Base-by-base conservation (phyloP, 108 stramenopile species). In the Conticribra guillardii region DNA sequence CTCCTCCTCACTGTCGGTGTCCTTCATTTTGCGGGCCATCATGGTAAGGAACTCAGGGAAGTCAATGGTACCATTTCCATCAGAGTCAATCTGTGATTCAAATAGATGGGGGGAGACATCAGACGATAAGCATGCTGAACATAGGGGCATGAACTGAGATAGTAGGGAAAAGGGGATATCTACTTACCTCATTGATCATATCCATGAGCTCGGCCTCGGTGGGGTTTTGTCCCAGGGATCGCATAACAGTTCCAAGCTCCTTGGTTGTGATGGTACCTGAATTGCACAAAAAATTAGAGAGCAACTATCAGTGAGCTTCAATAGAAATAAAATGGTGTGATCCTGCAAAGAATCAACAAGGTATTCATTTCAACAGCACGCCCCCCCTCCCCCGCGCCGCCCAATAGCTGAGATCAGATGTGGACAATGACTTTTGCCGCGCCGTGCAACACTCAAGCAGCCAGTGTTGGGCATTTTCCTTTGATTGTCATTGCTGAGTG, bases 21-120 rank as follows among this genome's bases (percentile, higher is more conserved):
- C 99, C 97, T 99, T 99, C 99, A 99, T 99, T 90, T 99, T 99
- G 72, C 99, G 90, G 54, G 99, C 99, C 99, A 99, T 99, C 98
- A 99, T 99, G 71, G 99, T 99, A 50, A 99, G 84, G 89, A 99
- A 99, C 87, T 99, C 99, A 44, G 99, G 99, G 89, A 99, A 99
- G 84, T 99, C 99, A 81, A 99, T 99, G 74, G 98, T 99, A 45
- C 99, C 99, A 82, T 97, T 99, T 66, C 99, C 99, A 73, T 99
- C 99, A 51, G 99, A 97, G 84, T 99, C 99, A 73, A 95, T 90
- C 89, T 67, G 27, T 8, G 26, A 1, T 14, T 17, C 82, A 41
- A 37, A 63, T 7, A 33, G 48, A 51, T 72, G 67, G 34, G 19
- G 27, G 26, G 69, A 17, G 22, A 64, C 28, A 28, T 68, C 14